Evolutionary conservation across 805 yeast species (phyloP), one percentile per base, ranked within the genome.

Genomic region (Kodamaea hsintzibuensis): DNA sequence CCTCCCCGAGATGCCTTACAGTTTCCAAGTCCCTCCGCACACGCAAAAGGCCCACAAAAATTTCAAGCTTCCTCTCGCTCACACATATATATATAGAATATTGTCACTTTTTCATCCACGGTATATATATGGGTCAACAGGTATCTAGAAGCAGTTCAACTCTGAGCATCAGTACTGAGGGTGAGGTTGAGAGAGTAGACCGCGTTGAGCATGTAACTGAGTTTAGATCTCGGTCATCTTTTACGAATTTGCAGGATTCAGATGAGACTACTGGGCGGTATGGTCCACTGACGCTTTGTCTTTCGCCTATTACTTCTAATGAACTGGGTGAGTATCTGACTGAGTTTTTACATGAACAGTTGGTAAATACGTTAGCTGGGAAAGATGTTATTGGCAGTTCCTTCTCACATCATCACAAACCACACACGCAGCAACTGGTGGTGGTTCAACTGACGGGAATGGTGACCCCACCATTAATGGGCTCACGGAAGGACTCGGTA

Each of bases 231-330:
- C 38, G 48, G 38, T 18, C 25, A 16, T 45, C 48, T 19, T 27
- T 18, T 13, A 27, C 48, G 7, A 30, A 45, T 18, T 25, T 45
- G 35, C 48, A 45, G 18, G 38, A n/a, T 37, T 17, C 18, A 2
- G 17, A 27, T 10, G 52, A 49, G 18, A 49, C 52, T 2, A 27
- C 33, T n/a, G 27, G 40, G 47, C 46, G 52, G 19, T 51, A 51
- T 18, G 54, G 54, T 9, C 54, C 54, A 12, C 45, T 38, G 50
- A 25, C 50, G 22, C 47, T 51, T 18, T 51, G 54, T 30, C 47
- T 51, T n/a, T 51, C 54, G 16, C 54, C 54, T 17, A 51, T 51
- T 30, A 51, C 54, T 9, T 46, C 50, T 3, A 39, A 45, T 18
- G 50, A 46, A 9, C 54, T 51, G 54, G 27, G 8, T 10, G 53